Percentiles rank a stretch among this genome's conserved stretches.
Evolutionary conservation across 2,329 filamentous ascomycete genomes (phyloP).

Genomic region (Epichloe typhina): DNA sequence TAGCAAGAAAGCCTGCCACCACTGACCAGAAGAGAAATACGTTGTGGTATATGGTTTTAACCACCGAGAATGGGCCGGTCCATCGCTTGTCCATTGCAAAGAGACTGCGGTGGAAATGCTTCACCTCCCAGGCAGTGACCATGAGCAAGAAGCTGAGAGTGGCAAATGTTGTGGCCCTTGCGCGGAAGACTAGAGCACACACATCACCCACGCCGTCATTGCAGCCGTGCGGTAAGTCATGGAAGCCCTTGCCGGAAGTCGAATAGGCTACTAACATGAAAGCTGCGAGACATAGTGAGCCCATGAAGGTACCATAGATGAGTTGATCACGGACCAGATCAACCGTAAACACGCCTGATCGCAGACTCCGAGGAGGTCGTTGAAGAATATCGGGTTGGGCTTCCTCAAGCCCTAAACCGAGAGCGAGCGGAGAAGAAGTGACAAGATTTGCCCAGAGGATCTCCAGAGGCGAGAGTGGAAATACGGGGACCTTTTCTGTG

Average conservation of each 20-base stretch:
- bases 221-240: slow-evolving; percentile 40
- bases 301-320: slow-evolving; percentile 51
- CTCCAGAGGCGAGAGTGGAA: slow-evolving; percentile 58
- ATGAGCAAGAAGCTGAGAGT: slow-evolving; percentile 55
- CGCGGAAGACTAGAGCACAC: slow-evolving; percentile 48
- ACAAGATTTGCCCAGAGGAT: slow-evolving; percentile 69
- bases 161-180: slow-evolving; percentile 55
- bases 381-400: slow-evolving; percentile 54
- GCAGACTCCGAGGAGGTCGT: slow-evolving; percentile 49
- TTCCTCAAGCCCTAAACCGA: slow-evolving; percentile 59
- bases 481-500: slow-evolving; percentile 42
- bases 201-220: slow-evolving; percentile 37
- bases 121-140: slow-evolving; percentile 60
- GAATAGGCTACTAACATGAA: slow-evolving; percentile 49
- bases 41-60: slow-evolving; percentile 54
- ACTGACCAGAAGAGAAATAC: slow-evolving; percentile 54
- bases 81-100: slow-evolving; percentile 51
- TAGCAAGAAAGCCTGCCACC: slow-evolving; percentile 43
- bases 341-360: slow-evolving; percentile 40
- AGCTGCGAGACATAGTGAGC: slow-evolving; percentile 44
- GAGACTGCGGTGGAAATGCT: slow-evolving; percentile 55
- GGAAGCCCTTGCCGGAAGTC: slow-evolving; percentile 28
- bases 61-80: slow-evolving; percentile 34
- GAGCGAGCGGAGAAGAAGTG: slow-evolving; percentile 57
- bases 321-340: slow-evolving; percentile 16